Conservation (phyloP, 2,329 filamentous ascomycete species). For the Incumbomyces lentus region DNA sequence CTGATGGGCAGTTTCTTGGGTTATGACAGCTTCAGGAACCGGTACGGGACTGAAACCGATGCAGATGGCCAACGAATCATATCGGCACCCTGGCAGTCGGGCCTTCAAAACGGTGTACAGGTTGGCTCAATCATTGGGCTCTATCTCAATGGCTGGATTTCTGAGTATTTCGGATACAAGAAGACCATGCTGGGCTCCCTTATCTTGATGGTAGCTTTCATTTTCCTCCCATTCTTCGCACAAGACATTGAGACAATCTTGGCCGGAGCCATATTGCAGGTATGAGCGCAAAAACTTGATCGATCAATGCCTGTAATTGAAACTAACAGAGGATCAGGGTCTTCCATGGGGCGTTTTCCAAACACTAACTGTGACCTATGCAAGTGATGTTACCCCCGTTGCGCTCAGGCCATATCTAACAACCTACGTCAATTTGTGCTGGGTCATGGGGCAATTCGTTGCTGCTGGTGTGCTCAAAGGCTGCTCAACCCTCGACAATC, state of each 20-base stretch:
- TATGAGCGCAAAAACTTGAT: conserved; percentile 22
- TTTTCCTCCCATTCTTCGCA: conserved; percentile 33
- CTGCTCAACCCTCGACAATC: conserved; percentile 22
- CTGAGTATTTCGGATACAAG: conserved; percentile 54
- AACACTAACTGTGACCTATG: conserved; percentile 23
- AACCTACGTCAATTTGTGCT: conserved; percentile 32
- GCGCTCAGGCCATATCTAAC: conserved; percentile 24
- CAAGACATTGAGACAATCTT: conserved; percentile 24
- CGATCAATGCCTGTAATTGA: conserved; percentile 6
- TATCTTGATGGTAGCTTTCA: conserved; percentile 30
- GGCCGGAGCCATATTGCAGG: conserved; percentile 28
- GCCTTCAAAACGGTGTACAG: conserved; percentile 39
- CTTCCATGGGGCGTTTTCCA: conserved; percentile 47
- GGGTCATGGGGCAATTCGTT: conserved; percentile 28
- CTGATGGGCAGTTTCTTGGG: conserved; percentile 71
- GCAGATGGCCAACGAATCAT: conserved; percentile 35
- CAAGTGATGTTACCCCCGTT: conserved; percentile 23
- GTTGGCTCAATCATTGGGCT: conserved; percentile 59
- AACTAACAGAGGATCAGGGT: background rate
- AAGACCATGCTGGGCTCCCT: conserved; percentile 54
- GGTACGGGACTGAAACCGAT: conserved; percentile 32
- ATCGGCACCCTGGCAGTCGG: conserved; percentile 47
- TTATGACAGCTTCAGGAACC: conserved; percentile 31
- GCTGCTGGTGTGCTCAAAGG: conserved; percentile 25
- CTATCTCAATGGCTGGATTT: conserved; percentile 53